Percentiles rank a stretch among this genome's conserved stretches.
Conservation (phyloP, 257 asterid genomes). For the Dorcoceras hygrometricum region DNA sequence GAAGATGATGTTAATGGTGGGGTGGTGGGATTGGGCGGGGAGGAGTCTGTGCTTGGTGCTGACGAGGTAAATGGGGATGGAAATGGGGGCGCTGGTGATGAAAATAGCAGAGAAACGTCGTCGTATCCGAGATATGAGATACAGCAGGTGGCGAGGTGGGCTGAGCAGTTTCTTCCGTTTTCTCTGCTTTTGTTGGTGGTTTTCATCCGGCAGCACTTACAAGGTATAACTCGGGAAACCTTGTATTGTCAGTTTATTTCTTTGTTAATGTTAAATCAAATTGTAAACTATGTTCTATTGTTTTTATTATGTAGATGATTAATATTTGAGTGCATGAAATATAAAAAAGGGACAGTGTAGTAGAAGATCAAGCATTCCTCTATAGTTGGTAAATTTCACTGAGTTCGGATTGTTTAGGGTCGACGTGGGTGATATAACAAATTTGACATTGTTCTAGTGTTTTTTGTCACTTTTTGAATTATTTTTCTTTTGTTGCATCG, state of each 20-base stretch:
- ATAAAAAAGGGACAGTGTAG: background rate
- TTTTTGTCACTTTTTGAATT: background rate
- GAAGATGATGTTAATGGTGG: constrained; percentile 32
- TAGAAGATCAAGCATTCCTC: background rate
- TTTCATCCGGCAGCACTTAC: constrained; percentile 91
- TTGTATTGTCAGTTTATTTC: background rate
- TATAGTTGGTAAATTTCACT: background rate
- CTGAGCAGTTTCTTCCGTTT: constrained; percentile 91
- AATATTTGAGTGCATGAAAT: background rate
- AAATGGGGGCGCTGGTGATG: constrained; percentile 18
- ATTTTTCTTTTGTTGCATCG: background rate
- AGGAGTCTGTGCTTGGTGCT: constrained; percentile 27
- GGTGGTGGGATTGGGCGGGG: constrained; percentile 38
- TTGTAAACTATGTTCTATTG: background rate
- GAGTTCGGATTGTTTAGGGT: background rate
- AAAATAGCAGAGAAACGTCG: constrained; percentile 40
- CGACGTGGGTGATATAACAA: background rate
- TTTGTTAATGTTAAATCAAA: background rate
- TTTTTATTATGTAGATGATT: background rate
- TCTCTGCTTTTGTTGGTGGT: constrained; percentile 75
- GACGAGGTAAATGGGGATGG: constrained; percentile 33
- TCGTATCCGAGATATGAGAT: constrained; percentile 71
- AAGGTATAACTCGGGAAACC: constrained; percentile 41
- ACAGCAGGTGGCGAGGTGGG: constrained; percentile 82
- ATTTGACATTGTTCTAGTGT: background rate